These are phyloP conservation scores for Capsicum chinense DNA, from an alignment of 257 asterid species.

Conservation along the genomic window DNA sequence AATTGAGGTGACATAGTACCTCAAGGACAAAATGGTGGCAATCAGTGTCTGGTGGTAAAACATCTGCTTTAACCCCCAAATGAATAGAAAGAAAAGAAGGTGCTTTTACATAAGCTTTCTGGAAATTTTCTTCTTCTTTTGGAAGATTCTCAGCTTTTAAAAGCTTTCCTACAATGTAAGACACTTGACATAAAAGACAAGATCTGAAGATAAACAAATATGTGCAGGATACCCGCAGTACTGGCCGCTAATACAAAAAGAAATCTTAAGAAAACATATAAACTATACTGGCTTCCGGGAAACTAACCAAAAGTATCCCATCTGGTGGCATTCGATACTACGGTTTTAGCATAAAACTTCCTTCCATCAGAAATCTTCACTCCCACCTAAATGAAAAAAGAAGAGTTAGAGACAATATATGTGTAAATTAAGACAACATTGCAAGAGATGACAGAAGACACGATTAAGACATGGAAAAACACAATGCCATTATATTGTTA, in stretches of 20 bases:
- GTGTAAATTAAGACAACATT: not conserved
- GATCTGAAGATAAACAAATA: not conserved
- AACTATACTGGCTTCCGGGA: constrained; percentile 23
- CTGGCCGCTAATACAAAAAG: no score
- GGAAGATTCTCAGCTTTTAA: constrained; percentile 76
- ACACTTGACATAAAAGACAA: constrained; percentile 26
- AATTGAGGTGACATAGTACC: constrained; percentile 48
- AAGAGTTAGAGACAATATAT: not conserved
- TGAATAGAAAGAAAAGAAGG: constrained; percentile 97
- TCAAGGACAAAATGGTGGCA: constrained; percentile 96
- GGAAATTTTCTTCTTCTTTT: constrained; percentile 88
- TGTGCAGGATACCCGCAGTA: constrained; percentile 21
- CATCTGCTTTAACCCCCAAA: constrained; percentile 86
- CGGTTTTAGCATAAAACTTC: constrained; percentile 78
- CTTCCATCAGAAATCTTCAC: constrained; percentile 91
- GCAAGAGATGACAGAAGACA: not conserved
- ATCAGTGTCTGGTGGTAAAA: constrained; percentile 84
- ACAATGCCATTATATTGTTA: not conserved
- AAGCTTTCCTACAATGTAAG: constrained; percentile 67
- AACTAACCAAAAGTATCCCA: constrained; percentile 98
- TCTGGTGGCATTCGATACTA: constrained; percentile 95
- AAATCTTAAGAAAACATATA: not conserved
- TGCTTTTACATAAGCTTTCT: constrained; percentile 89
- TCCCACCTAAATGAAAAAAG: constrained; percentile 66
- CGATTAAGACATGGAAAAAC: not conserved